Conservation (phyloP, 2,329 filamentous ascomycete species). For the Fusarium metavorans region DNA sequence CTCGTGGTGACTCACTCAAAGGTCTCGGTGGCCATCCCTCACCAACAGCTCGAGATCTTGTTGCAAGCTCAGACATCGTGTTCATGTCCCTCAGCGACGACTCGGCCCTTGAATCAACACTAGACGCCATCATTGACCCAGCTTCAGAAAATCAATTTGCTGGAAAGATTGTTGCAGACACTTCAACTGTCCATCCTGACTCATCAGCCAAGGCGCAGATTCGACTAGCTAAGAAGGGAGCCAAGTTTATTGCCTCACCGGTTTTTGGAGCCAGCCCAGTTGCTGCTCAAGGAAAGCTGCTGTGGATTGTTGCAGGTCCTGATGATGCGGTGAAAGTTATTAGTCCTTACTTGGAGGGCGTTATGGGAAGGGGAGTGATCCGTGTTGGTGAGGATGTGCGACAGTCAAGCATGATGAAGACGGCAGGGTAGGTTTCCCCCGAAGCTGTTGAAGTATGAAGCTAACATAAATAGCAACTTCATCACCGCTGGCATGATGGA, state of each 20-base stretch:
- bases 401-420: slow-evolving; percentile 61
- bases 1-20: slow-evolving; percentile 53
- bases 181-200: slow-evolving; percentile 62
- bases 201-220: slow-evolving; percentile 50
- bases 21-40: slow-evolving; percentile 44
- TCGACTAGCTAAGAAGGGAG: slow-evolving; percentile 46
- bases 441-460: rapidly evolving
- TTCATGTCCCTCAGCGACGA: slow-evolving; percentile 60
- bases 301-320: slow-evolving; percentile 61
- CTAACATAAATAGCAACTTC: slow-evolving; percentile 54
- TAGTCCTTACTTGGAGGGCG: slow-evolving; percentile 54
- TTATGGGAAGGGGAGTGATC: slow-evolving; percentile 58
- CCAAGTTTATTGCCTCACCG: slow-evolving; percentile 57
- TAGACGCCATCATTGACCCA: slow-evolving; percentile 47
- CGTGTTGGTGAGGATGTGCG: slow-evolving; percentile 56
- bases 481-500: slow-evolving; percentile 63
- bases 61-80: slow-evolving; percentile 48
- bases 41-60: slow-evolving; percentile 41
- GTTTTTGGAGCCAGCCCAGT: slow-evolving; percentile 65
- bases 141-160: slow-evolving; percentile 23
- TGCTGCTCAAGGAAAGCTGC: slow-evolving; percentile 58
- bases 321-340: slow-evolving; percentile 49
- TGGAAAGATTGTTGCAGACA: slow-evolving; percentile 61
- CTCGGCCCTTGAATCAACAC: slow-evolving; percentile 49
- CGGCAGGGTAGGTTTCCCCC: slow-evolving; percentile 52